phyloP scores from a whole-genome alignment of 2,329 filamentous ascomycete species.

The Diaporthe humulicola region DNA sequence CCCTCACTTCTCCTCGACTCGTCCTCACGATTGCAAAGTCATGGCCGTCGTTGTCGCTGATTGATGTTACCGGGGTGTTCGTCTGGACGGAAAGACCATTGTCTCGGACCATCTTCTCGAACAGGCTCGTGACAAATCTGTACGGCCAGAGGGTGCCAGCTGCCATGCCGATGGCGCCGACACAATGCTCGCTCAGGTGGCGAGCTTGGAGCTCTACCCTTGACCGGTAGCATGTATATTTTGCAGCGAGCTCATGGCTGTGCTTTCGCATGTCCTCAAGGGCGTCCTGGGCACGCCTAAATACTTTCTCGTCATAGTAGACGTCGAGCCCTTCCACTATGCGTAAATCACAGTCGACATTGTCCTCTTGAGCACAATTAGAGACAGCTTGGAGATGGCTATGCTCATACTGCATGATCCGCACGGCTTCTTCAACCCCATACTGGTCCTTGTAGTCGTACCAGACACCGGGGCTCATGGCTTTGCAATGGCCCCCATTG shows the following conservation, averaged over 20 bases:
- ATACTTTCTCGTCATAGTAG: not conserved
- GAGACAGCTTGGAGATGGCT: not conserved
- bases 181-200: not conserved
- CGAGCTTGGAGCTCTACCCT: not conserved
- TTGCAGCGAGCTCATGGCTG: not conserved
- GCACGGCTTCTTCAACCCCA: not conserved
- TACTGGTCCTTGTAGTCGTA: conserved; percentile 1
- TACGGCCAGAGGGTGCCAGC: conserved; percentile 1
- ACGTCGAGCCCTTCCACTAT: conserved; percentile 1
- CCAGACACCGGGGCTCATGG: conserved; percentile 4
- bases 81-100: not conserved
- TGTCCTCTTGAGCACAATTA: not conserved
- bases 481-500: not conserved
- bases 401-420: conserved; percentile 1
- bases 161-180: not conserved
- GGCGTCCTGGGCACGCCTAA: not conserved
- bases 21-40: not conserved
- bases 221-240: not conserved
- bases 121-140: not conserved
- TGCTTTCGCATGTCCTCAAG: not conserved
- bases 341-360: not conserved
- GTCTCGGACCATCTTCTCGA: not conserved
- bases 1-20: not conserved
- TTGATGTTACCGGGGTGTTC: not conserved
- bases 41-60: not conserved